These are phyloP conservation scores for Lentinula edodes DNA, from an alignment of 768 basidiomycete species.

Conservation along the genomic window DNA sequence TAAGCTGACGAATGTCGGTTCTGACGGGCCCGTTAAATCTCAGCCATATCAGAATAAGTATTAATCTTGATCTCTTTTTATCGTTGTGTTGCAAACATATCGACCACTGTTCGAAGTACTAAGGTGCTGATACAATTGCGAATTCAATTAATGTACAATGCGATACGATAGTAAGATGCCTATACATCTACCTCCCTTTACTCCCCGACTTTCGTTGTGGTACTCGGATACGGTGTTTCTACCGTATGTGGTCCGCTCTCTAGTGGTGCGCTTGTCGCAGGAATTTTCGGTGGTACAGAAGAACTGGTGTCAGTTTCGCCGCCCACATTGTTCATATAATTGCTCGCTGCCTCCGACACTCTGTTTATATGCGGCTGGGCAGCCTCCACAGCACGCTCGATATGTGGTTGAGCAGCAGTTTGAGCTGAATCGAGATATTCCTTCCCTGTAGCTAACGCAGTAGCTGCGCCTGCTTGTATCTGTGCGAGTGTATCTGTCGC, in stretches of 20 bases:
- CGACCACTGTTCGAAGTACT: too few relatives aligned
- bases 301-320: constrained; percentile 11
- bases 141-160: too few relatives aligned
- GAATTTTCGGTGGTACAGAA: constrained; percentile 16
- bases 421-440: constrained; percentile 24
- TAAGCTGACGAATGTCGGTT: too few relatives aligned
- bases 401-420: constrained; percentile 25
- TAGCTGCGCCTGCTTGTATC: constrained; percentile 26
- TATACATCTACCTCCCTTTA: neutral
- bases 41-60: too few relatives aligned
- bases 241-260: constrained; percentile 32
- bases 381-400: constrained; percentile 23
- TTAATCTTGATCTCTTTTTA: too few relatives aligned
- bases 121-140: too few relatives aligned
- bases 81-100: too few relatives aligned
- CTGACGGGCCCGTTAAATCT: too few relatives aligned
- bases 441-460: constrained; percentile 24
- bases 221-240: constrained; percentile 21
- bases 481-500: constrained; percentile 21
- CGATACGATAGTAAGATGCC: too few relatives aligned
- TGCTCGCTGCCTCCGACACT: neutral
- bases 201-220: constrained; percentile 2
- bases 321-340: constrained; percentile 2
- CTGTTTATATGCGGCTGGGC: constrained; percentile 20
- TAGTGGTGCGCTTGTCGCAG: constrained; percentile 33